Conservation (phyloP, 148 eudicot genomes). For the Nyssa sinensis region DNA sequence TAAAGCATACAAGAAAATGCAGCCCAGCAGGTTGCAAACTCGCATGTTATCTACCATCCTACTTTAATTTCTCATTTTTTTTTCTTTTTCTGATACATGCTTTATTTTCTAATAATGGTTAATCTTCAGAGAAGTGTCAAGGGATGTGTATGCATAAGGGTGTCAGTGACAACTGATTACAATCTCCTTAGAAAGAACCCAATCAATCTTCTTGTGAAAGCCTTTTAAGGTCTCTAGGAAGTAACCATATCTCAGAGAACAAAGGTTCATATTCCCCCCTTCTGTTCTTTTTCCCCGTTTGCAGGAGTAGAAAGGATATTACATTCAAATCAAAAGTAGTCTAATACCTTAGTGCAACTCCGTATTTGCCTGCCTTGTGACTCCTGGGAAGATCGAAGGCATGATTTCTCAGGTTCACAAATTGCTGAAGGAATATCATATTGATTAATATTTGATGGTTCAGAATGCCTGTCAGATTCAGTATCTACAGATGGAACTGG, state of each 20-base stretch:
- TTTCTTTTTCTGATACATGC: too few relatives aligned
- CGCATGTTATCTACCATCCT: too few relatives aligned
- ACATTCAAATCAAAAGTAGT: background rate
- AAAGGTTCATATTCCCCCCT: too few relatives aligned
- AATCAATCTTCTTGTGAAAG: too few relatives aligned
- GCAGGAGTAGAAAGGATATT: background rate
- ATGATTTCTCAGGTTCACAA: slow-evolving; percentile 58
- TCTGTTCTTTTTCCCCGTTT: background rate
- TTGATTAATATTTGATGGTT: slow-evolving; percentile 39
- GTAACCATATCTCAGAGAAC: too few relatives aligned
- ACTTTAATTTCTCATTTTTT: too few relatives aligned
- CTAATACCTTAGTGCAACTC: slow-evolving; percentile 70
- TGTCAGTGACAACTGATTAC: background rate
- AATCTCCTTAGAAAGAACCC: background rate
- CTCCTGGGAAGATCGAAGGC: slow-evolving; percentile 46
- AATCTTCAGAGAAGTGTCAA: background rate
- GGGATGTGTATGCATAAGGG: background rate
- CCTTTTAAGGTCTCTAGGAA: background rate
- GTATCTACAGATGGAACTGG: slow-evolving; percentile 40
- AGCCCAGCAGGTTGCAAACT: too few relatives aligned
- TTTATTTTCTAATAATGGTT: background rate
- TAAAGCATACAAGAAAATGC: background rate
- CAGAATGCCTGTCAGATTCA: slow-evolving; percentile 50
- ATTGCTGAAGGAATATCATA: slow-evolving; percentile 49
- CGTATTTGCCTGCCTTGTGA: slow-evolving; percentile 55